phyloP scores from a whole-genome alignment of 495 filamentous ascomycete genomes.

The Apiosordaria backusii region DNA sequence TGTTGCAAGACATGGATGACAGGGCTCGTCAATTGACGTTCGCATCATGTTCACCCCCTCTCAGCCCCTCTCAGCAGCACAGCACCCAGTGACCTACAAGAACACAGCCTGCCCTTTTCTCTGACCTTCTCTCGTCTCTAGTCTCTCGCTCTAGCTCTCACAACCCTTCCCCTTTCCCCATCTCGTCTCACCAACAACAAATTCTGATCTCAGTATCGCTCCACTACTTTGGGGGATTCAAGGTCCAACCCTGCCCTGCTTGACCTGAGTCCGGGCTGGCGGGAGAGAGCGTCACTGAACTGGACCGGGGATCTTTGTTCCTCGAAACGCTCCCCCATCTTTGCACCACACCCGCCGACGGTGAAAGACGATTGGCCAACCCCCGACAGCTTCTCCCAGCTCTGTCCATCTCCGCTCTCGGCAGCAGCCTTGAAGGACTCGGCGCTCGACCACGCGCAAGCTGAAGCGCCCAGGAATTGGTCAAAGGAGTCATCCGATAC shows the following conservation, averaged over 20 bases:
- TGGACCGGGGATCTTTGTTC: constrained; percentile 5
- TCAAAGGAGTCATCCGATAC: constrained; percentile 27
- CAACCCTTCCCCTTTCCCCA: not conserved
- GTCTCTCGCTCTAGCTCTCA: not conserved
- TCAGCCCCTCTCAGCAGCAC: constrained; percentile 19
- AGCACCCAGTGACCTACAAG: constrained; percentile 7
- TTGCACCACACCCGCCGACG: constrained; percentile 18
- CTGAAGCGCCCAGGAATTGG: not conserved
- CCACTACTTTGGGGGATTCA: not conserved
- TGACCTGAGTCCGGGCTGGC: not conserved
- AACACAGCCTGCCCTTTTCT: not conserved
- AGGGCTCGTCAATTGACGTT: constrained; percentile 4
- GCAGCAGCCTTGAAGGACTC: constrained; percentile 20
- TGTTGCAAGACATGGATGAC: not conserved
- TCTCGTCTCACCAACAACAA: not conserved
- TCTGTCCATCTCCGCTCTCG: constrained; percentile 38
- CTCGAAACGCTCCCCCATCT: not conserved
- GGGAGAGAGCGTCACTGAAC: not conserved
- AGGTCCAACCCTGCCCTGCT: not conserved
- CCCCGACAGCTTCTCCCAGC: not conserved
- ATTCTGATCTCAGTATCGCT: not conserved
- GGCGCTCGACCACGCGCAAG: not conserved
- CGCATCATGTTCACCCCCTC: constrained; percentile 4
- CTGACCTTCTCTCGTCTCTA: not conserved
- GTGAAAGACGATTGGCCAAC: constrained; percentile 38